Conservation (phyloP, 2,329 filamentous ascomycete species). For the Aureobasidium subglaciale region DNA sequence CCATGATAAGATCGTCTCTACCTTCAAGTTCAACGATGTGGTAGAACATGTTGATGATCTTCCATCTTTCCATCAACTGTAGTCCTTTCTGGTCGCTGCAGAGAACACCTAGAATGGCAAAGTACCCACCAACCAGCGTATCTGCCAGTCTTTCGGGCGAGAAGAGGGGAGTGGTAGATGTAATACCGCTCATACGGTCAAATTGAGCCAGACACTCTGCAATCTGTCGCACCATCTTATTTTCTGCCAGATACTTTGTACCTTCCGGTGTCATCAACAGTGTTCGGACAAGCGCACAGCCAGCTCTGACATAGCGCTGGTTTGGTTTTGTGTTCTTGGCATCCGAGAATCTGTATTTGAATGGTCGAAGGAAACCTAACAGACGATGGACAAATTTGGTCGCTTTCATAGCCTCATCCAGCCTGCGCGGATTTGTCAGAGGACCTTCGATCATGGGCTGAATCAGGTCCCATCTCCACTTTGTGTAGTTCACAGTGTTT, state of each 20-base stretch:
- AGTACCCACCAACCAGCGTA: conserved; percentile 87
- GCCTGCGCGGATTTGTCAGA: conserved; percentile 77
- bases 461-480: conserved; percentile 97
- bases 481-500: conserved; percentile 80
- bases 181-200: conserved; percentile 68
- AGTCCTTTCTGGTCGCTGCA: conserved; percentile 77
- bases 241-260: conserved; percentile 75
- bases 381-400: conserved; percentile 95
- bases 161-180: conserved; percentile 82
- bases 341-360: conserved; percentile 92
- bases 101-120: conserved; percentile 81
- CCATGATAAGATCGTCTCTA: conserved; percentile 82
- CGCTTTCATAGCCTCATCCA: conserved; percentile 89
- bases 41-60: conserved; percentile 99
- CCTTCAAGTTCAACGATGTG: conserved; percentile 90
- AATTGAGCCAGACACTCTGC: conserved; percentile 94
- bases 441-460: conserved; percentile 88
- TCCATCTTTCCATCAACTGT: conserved; percentile 88
- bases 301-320: conserved; percentile 85
- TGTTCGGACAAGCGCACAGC: conserved; percentile 80
- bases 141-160: conserved; percentile 76
- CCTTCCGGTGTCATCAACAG: conserved; percentile 82
- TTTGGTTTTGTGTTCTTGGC: conserved; percentile 85
- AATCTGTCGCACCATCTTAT: conserved; percentile 87
- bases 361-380: conserved; percentile 90